Percentiles rank a stretch among this genome's conserved stretches.
These are phyloP conservation scores for Fusarium subglutinans DNA, from an alignment of 2,329 filamentous ascomycete species.

Conservation along the genomic window DNA sequence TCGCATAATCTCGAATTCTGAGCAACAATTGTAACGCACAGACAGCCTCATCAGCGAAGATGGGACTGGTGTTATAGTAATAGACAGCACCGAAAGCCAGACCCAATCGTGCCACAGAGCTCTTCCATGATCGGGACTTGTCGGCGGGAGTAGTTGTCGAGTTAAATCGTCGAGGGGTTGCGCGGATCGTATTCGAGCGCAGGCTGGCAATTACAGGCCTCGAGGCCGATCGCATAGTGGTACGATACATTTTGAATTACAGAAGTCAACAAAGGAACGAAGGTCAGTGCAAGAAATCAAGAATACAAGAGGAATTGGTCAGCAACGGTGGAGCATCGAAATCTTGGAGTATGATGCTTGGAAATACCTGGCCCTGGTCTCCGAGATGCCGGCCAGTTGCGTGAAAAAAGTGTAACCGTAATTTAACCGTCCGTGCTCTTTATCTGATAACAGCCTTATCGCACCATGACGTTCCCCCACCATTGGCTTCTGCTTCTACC, in stretches of 20 bases:
- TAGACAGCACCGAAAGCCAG: constrained; percentile 82
- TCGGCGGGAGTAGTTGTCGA: constrained; percentile 63
- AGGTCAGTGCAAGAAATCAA: constrained; percentile 4
- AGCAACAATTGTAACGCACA: constrained; percentile 63
- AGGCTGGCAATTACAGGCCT: constrained; percentile 55
- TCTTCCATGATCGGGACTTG: constrained; percentile 85
- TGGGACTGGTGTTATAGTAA: constrained; percentile 90
- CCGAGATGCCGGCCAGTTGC: constrained; percentile 15
- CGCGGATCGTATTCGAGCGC: constrained; percentile 51
- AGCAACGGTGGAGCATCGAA: constrained; percentile 33
- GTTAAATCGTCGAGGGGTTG: constrained; percentile 59
- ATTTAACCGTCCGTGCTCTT: constrained; percentile 28
- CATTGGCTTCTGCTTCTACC: neutral
- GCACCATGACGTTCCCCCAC: constrained; percentile 30
- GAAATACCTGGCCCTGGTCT: constrained; percentile 9
- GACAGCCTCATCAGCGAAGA: constrained; percentile 84
- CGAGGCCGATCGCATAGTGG: constrained; percentile 59
- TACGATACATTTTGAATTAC: constrained; percentile 59
- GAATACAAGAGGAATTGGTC: constrained; percentile 35
- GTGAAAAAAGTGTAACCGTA: constrained; percentile 34
- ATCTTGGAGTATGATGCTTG: constrained; percentile 27
- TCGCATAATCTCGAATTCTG: neutral
- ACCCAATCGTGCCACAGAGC: constrained; percentile 75
- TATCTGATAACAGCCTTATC: constrained; percentile 34
- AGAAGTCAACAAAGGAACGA: constrained; percentile 4